phyloP scores from a whole-genome alignment of 1,139 yeast species.

The Geotrichum australiense region DNA sequence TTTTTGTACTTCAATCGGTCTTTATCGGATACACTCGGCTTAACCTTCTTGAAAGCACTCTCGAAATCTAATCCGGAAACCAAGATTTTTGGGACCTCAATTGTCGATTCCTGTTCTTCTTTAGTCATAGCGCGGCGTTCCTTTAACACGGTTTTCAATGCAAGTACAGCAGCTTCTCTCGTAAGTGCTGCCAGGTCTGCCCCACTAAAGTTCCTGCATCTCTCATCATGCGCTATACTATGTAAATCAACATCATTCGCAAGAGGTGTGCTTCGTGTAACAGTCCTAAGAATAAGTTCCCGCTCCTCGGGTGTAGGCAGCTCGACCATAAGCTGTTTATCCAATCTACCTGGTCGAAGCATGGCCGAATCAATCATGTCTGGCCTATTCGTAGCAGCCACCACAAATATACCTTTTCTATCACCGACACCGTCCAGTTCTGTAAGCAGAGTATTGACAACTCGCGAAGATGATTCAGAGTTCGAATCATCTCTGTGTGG shows the following conservation, averaged over 20 bases:
- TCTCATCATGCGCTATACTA: conserved; percentile 60
- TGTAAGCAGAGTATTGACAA: conserved; percentile 87
- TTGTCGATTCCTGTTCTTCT: conserved; percentile 23
- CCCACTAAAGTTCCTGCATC: conserved; percentile 87
- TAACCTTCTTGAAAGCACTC: conserved; percentile 62
- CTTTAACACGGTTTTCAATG: conserved; percentile 51
- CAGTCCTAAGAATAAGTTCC: conserved; percentile 70
- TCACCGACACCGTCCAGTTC: conserved; percentile 94
- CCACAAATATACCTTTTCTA: conserved; percentile 84
- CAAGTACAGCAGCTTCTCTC: conserved; percentile 86
- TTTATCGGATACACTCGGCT: conserved; percentile 85
- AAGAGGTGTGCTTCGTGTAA: conserved; percentile 71
- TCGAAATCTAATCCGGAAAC: conserved; percentile 65
- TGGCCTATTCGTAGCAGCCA: conserved; percentile 96
- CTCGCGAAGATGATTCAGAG: conserved; percentile 88
- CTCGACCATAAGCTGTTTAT: conserved; percentile 86
- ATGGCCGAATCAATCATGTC: conserved; percentile 98
- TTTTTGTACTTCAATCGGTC: conserved; percentile 73
- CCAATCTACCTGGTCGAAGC: conserved; percentile 95
- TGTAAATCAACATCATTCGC: conserved; percentile 54
- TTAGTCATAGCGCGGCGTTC: conserved; percentile 26
- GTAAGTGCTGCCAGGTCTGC: conserved; percentile 91
- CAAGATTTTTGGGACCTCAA: conserved; percentile 32
- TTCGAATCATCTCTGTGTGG: conserved; percentile 82
- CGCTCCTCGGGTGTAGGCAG: conserved; percentile 75